Evolutionary conservation across 2,329 filamentous ascomycete genomes (phyloP).

Genomic region (Talaromyces pinophilus): DNA sequence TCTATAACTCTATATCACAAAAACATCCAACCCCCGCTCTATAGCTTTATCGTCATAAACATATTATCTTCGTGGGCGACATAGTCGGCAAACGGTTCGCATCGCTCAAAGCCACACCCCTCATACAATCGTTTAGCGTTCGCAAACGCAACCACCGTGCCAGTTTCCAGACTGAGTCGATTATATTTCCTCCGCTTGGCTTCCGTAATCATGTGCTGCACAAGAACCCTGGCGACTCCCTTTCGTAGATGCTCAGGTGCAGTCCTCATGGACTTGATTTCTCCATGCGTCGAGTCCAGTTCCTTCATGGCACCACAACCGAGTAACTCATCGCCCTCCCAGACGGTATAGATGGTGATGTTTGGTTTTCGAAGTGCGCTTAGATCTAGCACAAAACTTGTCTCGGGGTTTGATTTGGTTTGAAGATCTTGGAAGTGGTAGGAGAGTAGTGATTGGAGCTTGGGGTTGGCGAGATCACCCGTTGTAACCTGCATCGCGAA

Average conservation of each 20-base stretch:
- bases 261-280: constrained; percentile 13
- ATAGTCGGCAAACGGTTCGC: constrained; percentile 10
- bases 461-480: neutral
- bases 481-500: constrained; percentile 42
- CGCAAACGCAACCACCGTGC: neutral
- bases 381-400: constrained; percentile 5
- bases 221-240: neutral
- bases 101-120: neutral
- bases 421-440: constrained; percentile 9
- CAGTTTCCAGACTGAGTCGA: constrained; percentile 4
- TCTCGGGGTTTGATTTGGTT: neutral
- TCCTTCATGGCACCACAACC: constrained; percentile 10
- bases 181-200: neutral
- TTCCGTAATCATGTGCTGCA: constrained; percentile 6
- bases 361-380: neutral
- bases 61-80: constrained; percentile 2
- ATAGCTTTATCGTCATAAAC: constrained; percentile 1
- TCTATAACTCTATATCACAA: neutral
- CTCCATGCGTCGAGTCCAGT: neutral
- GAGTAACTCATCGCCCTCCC: constrained; percentile 6
- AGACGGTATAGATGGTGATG: neutral
- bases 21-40: neutral
- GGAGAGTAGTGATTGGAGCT: neutral
- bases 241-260: neutral
- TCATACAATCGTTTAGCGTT: constrained; percentile 1